Percentiles rank a stretch among this genome's conserved stretches.
These are phyloP conservation scores for Xylaria palmicola DNA, from an alignment of 495 filamentous ascomycete species.

Conservation along the genomic window DNA sequence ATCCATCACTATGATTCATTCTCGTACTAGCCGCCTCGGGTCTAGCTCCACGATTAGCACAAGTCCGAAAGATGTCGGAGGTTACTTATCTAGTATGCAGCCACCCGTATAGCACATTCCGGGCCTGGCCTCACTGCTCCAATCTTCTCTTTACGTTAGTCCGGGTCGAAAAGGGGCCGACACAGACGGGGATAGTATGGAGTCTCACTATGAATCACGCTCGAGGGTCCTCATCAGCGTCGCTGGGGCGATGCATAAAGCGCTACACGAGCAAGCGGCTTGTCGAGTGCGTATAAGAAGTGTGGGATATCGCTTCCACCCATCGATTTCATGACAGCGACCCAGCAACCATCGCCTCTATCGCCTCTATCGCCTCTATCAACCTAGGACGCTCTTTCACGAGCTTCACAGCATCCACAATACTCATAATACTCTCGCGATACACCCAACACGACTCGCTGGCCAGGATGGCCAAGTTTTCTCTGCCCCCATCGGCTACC, in stretches of 20 bases:
- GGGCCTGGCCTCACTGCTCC: too few species aligned
- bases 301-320: neutral
- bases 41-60: too few species aligned
- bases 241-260: neutral
- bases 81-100: too few species aligned
- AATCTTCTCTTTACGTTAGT: too few species aligned
- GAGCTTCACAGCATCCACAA: neutral
- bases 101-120: too few species aligned
- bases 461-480: constrained; percentile 14
- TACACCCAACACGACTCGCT: neutral
- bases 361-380: neutral
- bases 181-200: neutral
- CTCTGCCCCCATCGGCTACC: constrained; percentile 17
- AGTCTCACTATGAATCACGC: constrained; percentile 7
- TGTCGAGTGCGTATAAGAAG: neutral
- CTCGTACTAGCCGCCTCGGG: neutral
- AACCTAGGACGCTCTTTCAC: neutral
- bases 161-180: too few species aligned
- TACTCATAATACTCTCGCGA: neutral
- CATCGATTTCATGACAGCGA: neutral
- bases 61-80: too few species aligned
- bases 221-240: neutral
- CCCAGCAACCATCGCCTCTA: neutral
- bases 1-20: constrained; percentile 25
- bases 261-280: neutral